Conservation (phyloP, 805 yeast genomes). For the Scheffersomyces amazonensis region DNA sequence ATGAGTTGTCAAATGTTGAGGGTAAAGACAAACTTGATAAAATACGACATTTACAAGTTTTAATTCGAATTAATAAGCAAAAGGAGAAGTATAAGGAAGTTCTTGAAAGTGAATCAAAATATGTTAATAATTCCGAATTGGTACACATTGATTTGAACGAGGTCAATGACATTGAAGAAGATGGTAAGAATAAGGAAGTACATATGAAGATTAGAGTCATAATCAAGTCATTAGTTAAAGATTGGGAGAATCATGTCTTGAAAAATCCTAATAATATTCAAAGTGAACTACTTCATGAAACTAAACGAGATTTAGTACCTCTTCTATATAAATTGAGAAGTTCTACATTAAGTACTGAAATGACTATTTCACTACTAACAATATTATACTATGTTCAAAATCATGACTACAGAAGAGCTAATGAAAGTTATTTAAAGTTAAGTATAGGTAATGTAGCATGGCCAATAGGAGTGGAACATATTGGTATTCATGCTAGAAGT, state of each 20-base stretch:
- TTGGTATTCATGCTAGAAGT: slow-evolving; percentile 77
- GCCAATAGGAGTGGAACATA: slow-evolving; percentile 83
- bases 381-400: slow-evolving; percentile 60
- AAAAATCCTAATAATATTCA: slow-evolving; percentile 5
- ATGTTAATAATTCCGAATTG: background rate
- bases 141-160: background rate
- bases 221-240: slow-evolving; percentile 40
- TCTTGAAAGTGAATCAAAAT: slow-evolving; percentile 6
- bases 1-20: slow-evolving; percentile 8
- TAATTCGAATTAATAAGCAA: slow-evolving; percentile 1
- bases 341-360: slow-evolving; percentile 38
- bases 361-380: slow-evolving; percentile 55
- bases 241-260: slow-evolving; percentile 34
- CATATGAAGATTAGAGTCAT: slow-evolving; percentile 45
- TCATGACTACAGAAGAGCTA: slow-evolving; percentile 48
- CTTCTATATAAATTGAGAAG: slow-evolving; percentile 42
- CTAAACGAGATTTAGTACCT: slow-evolving; percentile 47
- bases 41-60: slow-evolving; percentile 7
- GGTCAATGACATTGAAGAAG: slow-evolving; percentile 1
- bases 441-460: slow-evolving; percentile 88
- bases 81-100: slow-evolving; percentile 9
- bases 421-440: slow-evolving; percentile 67
- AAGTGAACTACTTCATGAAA: slow-evolving; percentile 22
- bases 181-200: slow-evolving; percentile 10
- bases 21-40: slow-evolving; percentile 14